Percentiles rank a stretch among this genome's conserved stretches.
These are phyloP conservation scores for Rutidosis leptorrhynchoides DNA, from an alignment of 129 eudicot genomes.

Conservation along the genomic window DNA sequence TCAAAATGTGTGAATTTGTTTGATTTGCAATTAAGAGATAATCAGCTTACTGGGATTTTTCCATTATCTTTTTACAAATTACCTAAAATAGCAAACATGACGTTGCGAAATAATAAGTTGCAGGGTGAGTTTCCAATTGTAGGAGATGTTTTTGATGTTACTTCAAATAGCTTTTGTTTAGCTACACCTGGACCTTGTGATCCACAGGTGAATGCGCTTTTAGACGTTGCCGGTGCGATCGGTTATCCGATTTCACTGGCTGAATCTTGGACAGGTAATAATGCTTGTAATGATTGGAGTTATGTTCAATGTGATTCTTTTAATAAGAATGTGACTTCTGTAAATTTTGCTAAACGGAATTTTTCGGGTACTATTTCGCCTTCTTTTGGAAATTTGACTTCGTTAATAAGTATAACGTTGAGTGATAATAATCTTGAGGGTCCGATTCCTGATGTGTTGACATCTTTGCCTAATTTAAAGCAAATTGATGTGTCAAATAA, in stretches of 20 bases:
- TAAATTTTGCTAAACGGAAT: constrained; percentile 32
- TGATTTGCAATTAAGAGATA: constrained; percentile 75
- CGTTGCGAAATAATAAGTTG: constrained; percentile 52
- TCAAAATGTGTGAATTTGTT: constrained; percentile 38
- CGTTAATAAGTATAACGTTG: constrained; percentile 36
- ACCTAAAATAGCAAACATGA: constrained; percentile 37
- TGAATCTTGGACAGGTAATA: constrained; percentile 51
- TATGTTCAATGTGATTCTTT: constrained; percentile 46
- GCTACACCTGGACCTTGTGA: constrained; percentile 55
- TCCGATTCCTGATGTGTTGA: constrained; percentile 40
- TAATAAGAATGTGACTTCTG: constrained; percentile 32
- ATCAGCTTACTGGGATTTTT: constrained; percentile 56
- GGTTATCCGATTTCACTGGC: constrained; percentile 61
- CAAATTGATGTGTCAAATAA: constrained; percentile 50
- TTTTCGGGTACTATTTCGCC: constrained; percentile 61
- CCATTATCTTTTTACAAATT: constrained; percentile 36
- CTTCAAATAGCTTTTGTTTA: constrained; percentile 51
- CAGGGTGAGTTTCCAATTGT: constrained; percentile 61
- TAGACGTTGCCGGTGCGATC: constrained; percentile 47
- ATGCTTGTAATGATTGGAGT: constrained; percentile 49
- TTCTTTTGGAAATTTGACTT: constrained; percentile 44
- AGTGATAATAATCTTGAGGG: constrained; percentile 57
- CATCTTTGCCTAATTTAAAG: constrained; percentile 36
- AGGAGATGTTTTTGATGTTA: constrained; percentile 12
- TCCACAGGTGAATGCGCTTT: constrained; percentile 56